Percentiles rank a stretch among this genome's conserved stretches.
phyloP scores from a whole-genome alignment of 345 rosid species.

The Eucalyptus sp. region DNA sequence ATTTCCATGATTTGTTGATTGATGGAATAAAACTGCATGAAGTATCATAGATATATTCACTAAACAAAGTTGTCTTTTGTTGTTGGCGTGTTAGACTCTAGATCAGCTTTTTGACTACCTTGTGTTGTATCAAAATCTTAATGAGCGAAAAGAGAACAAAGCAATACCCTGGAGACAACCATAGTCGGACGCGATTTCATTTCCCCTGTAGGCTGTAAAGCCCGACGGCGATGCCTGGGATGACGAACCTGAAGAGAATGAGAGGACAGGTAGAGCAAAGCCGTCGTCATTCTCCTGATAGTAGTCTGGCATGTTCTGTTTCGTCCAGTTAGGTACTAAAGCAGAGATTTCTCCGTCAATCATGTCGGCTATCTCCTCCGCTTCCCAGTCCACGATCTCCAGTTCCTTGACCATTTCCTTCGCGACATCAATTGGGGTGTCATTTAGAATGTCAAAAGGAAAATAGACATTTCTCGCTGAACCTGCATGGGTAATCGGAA shows the following conservation, averaged over 20 bases:
- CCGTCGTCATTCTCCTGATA: constrained; percentile 27
- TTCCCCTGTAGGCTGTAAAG: background rate
- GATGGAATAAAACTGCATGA: background rate
- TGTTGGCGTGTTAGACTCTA: background rate
- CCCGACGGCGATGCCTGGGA: constrained; percentile 35
- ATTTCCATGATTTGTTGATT: background rate
- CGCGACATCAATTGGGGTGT: constrained; percentile 71
- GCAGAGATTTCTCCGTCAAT: constrained; percentile 63
- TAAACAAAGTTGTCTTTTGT: background rate
- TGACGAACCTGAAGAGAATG: constrained; percentile 34
- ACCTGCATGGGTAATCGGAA: constrained; percentile 25
- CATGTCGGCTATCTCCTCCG: constrained; percentile 60
- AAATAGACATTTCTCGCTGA: constrained; percentile 67
- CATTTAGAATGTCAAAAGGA: constrained; percentile 56
- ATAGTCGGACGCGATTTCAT: background rate
- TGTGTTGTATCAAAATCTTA: background rate
- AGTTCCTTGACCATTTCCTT: constrained; percentile 86
- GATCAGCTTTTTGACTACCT: background rate
- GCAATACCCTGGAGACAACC: constrained; percentile 25
- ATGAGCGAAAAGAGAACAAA: background rate
- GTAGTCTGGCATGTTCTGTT: background rate
- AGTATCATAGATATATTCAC: background rate
- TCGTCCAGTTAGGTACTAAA: constrained; percentile 56
- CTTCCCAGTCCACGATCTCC: constrained; percentile 72
- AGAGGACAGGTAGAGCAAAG: constrained; percentile 19